These are phyloP conservation scores for Populus hybrid DNA, from an alignment of 441 rosid species.

Conservation along the genomic window DNA sequence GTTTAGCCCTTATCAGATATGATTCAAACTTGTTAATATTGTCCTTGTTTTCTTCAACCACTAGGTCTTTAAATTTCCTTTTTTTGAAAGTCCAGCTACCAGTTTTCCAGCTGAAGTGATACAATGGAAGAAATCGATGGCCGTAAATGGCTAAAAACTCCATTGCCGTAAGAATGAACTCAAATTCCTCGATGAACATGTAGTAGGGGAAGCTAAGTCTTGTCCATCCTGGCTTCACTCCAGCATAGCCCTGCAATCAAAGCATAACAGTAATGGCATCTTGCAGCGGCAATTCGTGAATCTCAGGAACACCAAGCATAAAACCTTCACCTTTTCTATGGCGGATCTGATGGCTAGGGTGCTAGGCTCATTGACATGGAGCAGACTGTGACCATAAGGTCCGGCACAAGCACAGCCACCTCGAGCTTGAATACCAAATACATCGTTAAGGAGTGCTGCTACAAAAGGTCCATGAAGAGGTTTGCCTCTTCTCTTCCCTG, in stretches of 20 bases:
- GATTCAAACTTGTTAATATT: slow-evolving; percentile 11
- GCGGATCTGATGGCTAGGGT: slow-evolving; percentile 37
- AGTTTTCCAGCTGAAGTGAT: slow-evolving; percentile 35
- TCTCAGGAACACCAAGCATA: no score
- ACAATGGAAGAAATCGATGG: slow-evolving; percentile 48
- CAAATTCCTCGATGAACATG: slow-evolving; percentile 50
- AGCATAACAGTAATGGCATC: background rate
- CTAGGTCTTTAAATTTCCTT: background rate
- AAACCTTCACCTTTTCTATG: slow-evolving; percentile 37
- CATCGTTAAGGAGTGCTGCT: slow-evolving; percentile 49
- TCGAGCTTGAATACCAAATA: slow-evolving; percentile 63
- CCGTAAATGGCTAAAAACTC: slow-evolving; percentile 49
- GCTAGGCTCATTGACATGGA: slow-evolving; percentile 23
- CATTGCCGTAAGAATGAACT: slow-evolving; percentile 43
- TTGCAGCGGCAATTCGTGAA: no score
- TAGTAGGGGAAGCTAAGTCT: slow-evolving; percentile 68
- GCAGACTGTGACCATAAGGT: slow-evolving; percentile 61
- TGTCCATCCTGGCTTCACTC: slow-evolving; percentile 65
- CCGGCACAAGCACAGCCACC: slow-evolving; percentile 71
- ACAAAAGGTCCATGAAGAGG: slow-evolving; percentile 60
- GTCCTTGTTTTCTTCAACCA: background rate
- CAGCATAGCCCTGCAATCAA: slow-evolving; percentile 38
- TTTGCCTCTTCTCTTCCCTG: slow-evolving; percentile 34
- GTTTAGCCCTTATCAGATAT: slow-evolving; percentile 38
- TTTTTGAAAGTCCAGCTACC: slow-evolving; percentile 46